phyloP scores from a whole-genome alignment of 2,329 filamentous ascomycete genomes.

The Sclerotinia sclerotiorum region DNA sequence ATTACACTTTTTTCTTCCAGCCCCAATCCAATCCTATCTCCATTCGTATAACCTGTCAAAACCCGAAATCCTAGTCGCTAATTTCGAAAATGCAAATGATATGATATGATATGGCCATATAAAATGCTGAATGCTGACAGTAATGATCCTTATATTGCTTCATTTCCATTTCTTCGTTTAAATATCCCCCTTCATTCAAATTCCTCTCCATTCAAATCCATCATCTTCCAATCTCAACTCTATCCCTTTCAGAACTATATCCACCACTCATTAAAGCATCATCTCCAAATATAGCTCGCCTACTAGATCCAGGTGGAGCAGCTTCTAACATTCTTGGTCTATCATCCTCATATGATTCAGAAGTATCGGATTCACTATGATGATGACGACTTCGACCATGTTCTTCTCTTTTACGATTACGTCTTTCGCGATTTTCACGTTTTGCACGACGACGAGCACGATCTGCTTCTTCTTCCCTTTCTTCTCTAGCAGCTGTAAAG shows the following conservation, averaged over 20 bases:
- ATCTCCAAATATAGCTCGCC: slow-evolving; percentile 29
- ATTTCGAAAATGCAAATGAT: neutral
- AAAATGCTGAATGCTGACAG: neutral
- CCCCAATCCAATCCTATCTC: neutral
- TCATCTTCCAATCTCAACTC: slow-evolving; percentile 14
- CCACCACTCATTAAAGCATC: slow-evolving; percentile 39
- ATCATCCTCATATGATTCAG: slow-evolving; percentile 27
- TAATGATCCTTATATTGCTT: neutral
- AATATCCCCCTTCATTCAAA: neutral
- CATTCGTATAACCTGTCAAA: neutral
- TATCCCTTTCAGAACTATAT: slow-evolving; percentile 18
- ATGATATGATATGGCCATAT: neutral
- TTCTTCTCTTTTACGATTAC: slow-evolving; percentile 34
- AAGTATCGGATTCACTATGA: slow-evolving; percentile 32
- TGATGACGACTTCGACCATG: slow-evolving; percentile 27
- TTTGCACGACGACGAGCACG: slow-evolving; percentile 37
- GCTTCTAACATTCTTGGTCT: slow-evolving; percentile 36
- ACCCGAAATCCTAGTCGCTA: neutral
- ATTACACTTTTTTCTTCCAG: neutral
- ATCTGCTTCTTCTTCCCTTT: slow-evolving; percentile 39
- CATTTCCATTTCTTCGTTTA: neutral
- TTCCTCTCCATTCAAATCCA: neutral
- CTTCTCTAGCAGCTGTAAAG: slow-evolving; percentile 37
- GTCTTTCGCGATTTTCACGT: slow-evolving; percentile 39
- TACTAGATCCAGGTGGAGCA: slow-evolving; percentile 32